These are phyloP conservation scores for Yamadazyma takamatsuzukensis DNA, from an alignment of 805 yeast species.

Conservation along the genomic window DNA sequence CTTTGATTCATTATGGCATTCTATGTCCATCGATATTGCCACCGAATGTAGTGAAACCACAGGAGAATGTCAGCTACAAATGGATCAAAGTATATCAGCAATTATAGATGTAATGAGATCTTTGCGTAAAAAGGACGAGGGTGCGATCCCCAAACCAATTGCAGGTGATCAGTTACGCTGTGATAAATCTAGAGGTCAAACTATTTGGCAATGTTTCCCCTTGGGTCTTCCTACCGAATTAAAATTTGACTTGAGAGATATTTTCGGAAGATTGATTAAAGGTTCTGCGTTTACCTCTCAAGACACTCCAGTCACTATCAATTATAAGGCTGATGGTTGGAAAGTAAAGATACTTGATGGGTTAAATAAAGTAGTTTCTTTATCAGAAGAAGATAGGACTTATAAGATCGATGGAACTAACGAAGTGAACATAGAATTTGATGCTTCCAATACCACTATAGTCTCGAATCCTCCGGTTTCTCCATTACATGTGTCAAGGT, in stretches of 20 bases:
- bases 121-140: conserved; percentile 52
- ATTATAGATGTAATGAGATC: conserved; percentile 70
- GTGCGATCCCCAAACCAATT: conserved; percentile 78
- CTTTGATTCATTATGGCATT: conserved; percentile 91
- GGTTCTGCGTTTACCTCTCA: conserved; percentile 54
- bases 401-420: conserved; percentile 37
- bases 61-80: conserved; percentile 42
- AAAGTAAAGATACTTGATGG: conserved; percentile 21
- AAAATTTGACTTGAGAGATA: conserved; percentile 52
- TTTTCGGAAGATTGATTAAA: conserved; percentile 66
- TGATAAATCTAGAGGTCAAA: conserved; percentile 57
- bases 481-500: conserved; percentile 71
- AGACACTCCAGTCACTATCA: conserved; percentile 43
- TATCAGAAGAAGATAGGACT: conserved; percentile 4
- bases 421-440: conserved; percentile 21
- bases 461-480: conserved; percentile 40
- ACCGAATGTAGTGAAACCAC: conserved; percentile 45
- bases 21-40: conserved; percentile 79
- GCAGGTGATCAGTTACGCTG: conserved; percentile 71
- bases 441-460: conserved; percentile 42
- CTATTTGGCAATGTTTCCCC: conserved; percentile 77
- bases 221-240: conserved; percentile 46
- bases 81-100: conserved; percentile 66
- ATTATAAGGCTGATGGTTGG: conserved; percentile 47
- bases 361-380: conserved; percentile 4